A percentile compares a stretch with the other conserved stretches of the same genome.
phyloP scores from a whole-genome alignment of 768 basidiomycete species.

The Russula foetens region DNA sequence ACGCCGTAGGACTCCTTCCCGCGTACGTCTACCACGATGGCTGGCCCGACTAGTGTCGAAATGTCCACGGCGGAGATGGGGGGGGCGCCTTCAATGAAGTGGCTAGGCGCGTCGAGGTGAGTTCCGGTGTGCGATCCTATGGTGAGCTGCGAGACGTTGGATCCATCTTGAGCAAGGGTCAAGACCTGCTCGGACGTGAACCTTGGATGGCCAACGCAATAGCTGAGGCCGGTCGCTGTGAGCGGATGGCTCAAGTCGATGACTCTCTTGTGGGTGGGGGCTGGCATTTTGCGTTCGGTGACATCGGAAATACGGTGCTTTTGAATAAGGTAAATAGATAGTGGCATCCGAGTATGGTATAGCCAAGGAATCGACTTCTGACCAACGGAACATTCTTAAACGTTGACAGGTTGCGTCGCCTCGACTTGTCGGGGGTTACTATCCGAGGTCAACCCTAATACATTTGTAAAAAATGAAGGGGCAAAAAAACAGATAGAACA shows the following conservation, averaged over 20 bases:
- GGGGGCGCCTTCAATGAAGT: conserved; percentile 52
- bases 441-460: background rate
- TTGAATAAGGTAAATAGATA: background rate
- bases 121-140: conserved; percentile 70
- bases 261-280: conserved; percentile 21
- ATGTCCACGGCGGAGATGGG: conserved; percentile 54
- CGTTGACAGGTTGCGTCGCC: background rate
- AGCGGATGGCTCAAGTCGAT: conserved; percentile 52
- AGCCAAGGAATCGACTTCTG: background rate
- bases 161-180: conserved; percentile 39
- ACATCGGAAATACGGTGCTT: background rate
- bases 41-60: conserved; percentile 44
- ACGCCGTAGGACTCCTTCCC: conserved; percentile 33
- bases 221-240: conserved; percentile 32
- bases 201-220: conserved; percentile 50
- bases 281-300: background rate
- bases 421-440: background rate
- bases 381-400: background rate
- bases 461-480: background rate
- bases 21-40: conserved; percentile 47
- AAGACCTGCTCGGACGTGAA: conserved; percentile 34
- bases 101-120: conserved; percentile 72
- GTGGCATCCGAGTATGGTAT: background rate
- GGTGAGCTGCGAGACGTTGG: conserved; percentile 42
- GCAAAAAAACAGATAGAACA: background rate